phyloP scores from a whole-genome alignment of 1,284 basidiomycete genomes.

The Apiotrichum gracile region DNA sequence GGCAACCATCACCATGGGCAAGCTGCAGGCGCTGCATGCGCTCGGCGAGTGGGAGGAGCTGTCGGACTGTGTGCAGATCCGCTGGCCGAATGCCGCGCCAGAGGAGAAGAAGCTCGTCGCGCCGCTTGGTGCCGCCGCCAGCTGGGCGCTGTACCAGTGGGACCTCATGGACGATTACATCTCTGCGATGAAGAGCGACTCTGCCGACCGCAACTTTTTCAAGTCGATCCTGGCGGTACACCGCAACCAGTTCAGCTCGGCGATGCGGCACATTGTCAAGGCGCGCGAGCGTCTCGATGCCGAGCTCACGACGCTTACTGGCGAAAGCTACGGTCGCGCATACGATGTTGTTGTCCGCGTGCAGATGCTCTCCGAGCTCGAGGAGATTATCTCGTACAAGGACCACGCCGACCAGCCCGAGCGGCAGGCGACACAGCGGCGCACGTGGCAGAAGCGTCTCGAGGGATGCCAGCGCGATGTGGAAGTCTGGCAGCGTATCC shows the following conservation, averaged over 20 bases:
- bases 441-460: constrained; percentile 89
- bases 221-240: constrained; percentile 92
- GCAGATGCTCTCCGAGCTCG: constrained; percentile 96
- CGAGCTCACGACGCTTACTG: constrained; percentile 85
- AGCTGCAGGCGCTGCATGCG: constrained; percentile 94
- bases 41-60: constrained; percentile 97
- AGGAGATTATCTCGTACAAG: constrained; percentile 97
- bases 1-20: constrained; percentile 67
- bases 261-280: constrained; percentile 82
- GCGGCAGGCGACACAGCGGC: constrained; percentile 74
- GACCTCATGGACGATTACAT: constrained; percentile 99
- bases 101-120: constrained; percentile 90
- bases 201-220: constrained; percentile 93
- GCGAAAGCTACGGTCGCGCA: constrained; percentile 92
- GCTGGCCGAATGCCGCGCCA: constrained; percentile 76
- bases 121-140: constrained; percentile 92
- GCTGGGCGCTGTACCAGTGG: constrained; percentile 96
- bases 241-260: constrained; percentile 90
- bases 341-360: constrained; percentile 96
- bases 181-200: constrained; percentile 85
- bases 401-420: constrained; percentile 90
- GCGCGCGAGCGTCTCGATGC: constrained; percentile 92
- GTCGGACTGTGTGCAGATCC: constrained; percentile 77
- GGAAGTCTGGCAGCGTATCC: constrained; percentile 96
- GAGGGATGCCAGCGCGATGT: constrained; percentile 97